phyloP scores from a whole-genome alignment of 2,329 filamentous ascomycete species.

The Alternaria gaisen region DNA sequence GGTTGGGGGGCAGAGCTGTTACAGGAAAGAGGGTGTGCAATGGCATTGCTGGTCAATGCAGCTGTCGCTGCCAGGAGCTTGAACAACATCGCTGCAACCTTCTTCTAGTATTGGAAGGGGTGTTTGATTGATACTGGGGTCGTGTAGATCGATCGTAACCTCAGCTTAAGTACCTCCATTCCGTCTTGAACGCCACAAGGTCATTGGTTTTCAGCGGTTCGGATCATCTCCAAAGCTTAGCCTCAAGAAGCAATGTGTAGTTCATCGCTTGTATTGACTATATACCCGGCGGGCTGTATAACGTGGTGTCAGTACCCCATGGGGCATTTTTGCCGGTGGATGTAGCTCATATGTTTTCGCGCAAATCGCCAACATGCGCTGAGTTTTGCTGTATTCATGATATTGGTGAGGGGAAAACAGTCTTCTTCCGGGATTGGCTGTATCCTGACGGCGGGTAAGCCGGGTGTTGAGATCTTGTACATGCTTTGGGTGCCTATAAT shows the following conservation, averaged over 20 bases:
- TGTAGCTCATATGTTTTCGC: not conserved
- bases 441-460: not conserved
- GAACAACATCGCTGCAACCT: conserved; percentile 7
- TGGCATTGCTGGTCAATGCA: not conserved
- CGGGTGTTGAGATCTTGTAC: not conserved
- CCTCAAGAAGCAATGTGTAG: not conserved
- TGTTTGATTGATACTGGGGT: not conserved
- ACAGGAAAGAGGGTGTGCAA: conserved; percentile 3
- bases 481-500: not conserved
- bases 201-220: not conserved
- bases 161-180: conserved; percentile 8
- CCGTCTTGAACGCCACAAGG: not conserved
- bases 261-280: not conserved
- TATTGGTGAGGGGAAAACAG: conserved; percentile 3
- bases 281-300: conserved; percentile 12
- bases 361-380: not conserved
- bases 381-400: not conserved
- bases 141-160: not conserved
- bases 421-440: not conserved
- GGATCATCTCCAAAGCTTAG: conserved; percentile 1
- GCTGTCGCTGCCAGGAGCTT: not conserved
- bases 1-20: conserved; percentile 11
- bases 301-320: not conserved
- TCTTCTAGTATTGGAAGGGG: not conserved
- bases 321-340: conserved; percentile 11